Conservation (phyloP, 2,329 filamentous ascomycete genomes). For the Colletotrichum sp. region DNA sequence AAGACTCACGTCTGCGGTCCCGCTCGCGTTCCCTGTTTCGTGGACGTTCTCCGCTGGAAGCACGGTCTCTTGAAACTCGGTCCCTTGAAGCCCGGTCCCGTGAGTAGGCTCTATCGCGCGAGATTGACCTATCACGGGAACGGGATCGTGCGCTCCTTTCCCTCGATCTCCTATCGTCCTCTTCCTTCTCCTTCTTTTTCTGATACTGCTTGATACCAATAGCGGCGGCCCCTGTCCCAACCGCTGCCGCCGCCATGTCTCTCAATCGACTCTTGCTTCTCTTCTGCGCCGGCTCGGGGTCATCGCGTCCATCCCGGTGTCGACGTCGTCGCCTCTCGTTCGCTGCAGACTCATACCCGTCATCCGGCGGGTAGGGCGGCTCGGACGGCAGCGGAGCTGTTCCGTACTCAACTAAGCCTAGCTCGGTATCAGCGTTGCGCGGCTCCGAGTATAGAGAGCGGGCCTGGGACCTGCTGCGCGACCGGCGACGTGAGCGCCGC, state of each 20-base stretch:
- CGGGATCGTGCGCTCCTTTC: conserved; percentile 9
- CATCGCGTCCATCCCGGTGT: conserved; percentile 38
- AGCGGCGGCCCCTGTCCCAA: conserved; percentile 64
- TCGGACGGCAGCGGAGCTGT: conserved; percentile 56
- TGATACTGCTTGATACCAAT: conserved; percentile 67
- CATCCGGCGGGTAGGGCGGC: conserved; percentile 35
- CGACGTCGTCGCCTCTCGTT: conserved; percentile 46
- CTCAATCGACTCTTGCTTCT: conserved; percentile 60
- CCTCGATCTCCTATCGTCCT: conserved; percentile 25
- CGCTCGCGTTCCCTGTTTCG: conserved; percentile 29
- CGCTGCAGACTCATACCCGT: conserved; percentile 53
- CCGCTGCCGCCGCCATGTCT: conserved; percentile 59
- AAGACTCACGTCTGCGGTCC: conserved; percentile 37
- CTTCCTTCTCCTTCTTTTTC: conserved; percentile 51
- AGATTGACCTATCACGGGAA: conserved; percentile 10
- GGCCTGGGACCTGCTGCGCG: conserved; percentile 58
- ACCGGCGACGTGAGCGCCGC: conserved; percentile 24
- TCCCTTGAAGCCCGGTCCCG: conserved; percentile 4
- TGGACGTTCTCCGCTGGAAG: conserved; percentile 26
- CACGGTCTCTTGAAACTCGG: conserved; percentile 1
- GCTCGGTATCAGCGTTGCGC: conserved; percentile 64
- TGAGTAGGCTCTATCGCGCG: neutral
- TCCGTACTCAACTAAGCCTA: conserved; percentile 74
- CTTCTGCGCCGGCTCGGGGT: conserved; percentile 43
- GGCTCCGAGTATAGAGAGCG: conserved; percentile 55